phyloP scores from a whole-genome alignment of 139 green algal species.

The Micractinium conductrix region DNA sequence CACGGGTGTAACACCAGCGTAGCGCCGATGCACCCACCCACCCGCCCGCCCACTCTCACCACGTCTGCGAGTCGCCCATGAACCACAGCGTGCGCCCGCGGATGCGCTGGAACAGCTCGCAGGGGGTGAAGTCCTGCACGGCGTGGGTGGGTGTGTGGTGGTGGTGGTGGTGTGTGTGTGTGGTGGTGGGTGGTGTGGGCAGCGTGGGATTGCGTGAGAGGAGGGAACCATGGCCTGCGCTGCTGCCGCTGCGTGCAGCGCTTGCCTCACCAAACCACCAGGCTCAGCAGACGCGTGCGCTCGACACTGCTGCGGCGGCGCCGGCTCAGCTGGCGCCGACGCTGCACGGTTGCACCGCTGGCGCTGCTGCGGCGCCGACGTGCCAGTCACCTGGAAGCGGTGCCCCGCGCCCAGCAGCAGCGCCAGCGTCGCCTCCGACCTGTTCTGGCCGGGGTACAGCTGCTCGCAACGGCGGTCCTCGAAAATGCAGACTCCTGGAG shows the following conservation, averaged over 20 bases:
- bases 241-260: too few relatives aligned
- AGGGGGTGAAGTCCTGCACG: slow-evolving; percentile 37
- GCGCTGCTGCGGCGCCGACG: too few relatives aligned
- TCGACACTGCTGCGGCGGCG: too few relatives aligned
- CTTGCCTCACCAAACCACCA: not conserved
- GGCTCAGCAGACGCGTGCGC: not conserved
- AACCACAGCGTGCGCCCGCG: slow-evolving; percentile 49
- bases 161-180: not conserved
- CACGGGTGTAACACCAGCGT: too few relatives aligned
- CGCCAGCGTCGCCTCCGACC: not conserved
- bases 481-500: slow-evolving; percentile 33
- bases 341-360: too few relatives aligned
- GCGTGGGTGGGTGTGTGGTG: too few relatives aligned
- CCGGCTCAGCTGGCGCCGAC: too few relatives aligned
- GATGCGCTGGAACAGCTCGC: slow-evolving; percentile 48
- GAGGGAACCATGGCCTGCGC: too few relatives aligned
- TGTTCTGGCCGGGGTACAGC: not conserved
- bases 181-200: not conserved
- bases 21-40: too few relatives aligned
- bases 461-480: slow-evolving; percentile 20
- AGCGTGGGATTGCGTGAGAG: too few relatives aligned
- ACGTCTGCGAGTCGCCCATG: slow-evolving; percentile 50
- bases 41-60: too few relatives aligned
- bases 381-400: not conserved
- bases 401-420: not conserved